Evolutionary conservation across 495 filamentous ascomycete species (phyloP), one percentile per base, ranked within the genome.

Genomic region (Penicillium atrosanguineum): DNA sequence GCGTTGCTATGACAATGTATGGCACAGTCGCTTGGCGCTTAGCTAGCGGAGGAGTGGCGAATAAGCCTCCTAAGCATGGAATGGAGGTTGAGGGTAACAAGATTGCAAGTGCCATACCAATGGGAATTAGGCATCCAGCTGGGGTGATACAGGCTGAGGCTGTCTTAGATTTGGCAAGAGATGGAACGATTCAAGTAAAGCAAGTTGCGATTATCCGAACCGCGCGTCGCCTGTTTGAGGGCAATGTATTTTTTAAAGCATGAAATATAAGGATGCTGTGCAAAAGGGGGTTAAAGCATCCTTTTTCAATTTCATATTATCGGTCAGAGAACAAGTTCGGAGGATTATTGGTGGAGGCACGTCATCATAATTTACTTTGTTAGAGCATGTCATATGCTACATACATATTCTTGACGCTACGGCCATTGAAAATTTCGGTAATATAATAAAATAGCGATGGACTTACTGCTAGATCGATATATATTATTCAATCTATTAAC

Each of bases 121-220:
- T 59, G 0, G 23, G 50, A 1, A 64, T 69, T 50, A 34, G 53
- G 12, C 63, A 67, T 43, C 59, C 52, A 4, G 38, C 16, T 6
- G 16, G 38, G 0, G 31, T 34, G 7, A 31, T 31, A 23, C 23
- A 63, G 8, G 54, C 55, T 2, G 61, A 67, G 19, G 60, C 60
- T 6, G 26, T 39, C 1, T 18, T 63, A 29, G 49, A 54, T 44
- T 14, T 55, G 44, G 28, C 47, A 44, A 9, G 23, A 15, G 20
- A 46, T 11, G 59, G 52, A 1, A 26, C 56, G 4, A 31, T 50
- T 8, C n/a, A 29, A n/a, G 61, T 69, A 21, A 38, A 63, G 14
- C 48, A 52, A 14, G 58, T 68, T n/a, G 63, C 57, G 5, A 65
- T 70, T 11, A 59, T 63, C 16, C 58, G 67, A n/a, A 70, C 67